Percentiles rank a stretch among this genome's conserved stretches.
Conservation (phyloP, 1,139 yeast species). For the Kluyveromyces sp. region DNA sequence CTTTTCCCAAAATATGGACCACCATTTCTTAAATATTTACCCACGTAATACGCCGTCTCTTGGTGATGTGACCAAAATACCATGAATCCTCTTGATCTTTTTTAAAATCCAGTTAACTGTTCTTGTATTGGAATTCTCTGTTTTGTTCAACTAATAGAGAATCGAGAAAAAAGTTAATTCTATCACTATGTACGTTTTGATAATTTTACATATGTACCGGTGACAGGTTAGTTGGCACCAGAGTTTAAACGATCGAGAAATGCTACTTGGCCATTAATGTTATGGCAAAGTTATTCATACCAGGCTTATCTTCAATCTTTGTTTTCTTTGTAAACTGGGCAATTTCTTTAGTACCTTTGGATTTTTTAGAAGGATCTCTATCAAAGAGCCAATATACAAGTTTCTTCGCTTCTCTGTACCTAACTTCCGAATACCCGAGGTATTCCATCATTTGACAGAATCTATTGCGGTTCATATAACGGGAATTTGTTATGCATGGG, state of each 20-base stretch:
- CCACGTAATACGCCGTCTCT: too few species aligned
- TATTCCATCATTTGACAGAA: constrained; percentile 40
- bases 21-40: constrained; percentile 40
- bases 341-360: not conserved
- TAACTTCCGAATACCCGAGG: constrained; percentile 48
- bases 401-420: constrained; percentile 56
- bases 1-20: constrained; percentile 68
- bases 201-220: not conserved
- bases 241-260: too few species aligned
- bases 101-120: not conserved
- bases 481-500: constrained; percentile 76
- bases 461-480: constrained; percentile 53
- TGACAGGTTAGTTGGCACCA: not conserved
- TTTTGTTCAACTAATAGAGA: not conserved
- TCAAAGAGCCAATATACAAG: constrained; percentile 67
- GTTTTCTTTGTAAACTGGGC: constrained; percentile 29
- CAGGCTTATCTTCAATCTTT: constrained; percentile 45
- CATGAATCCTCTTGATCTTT: not conserved
- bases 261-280: constrained; percentile 8
- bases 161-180: not conserved
- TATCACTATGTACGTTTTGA: constrained; percentile 1
- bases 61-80: not conserved
- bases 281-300: constrained; percentile 60
- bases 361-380: not conserved
- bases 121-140: not conserved